Conservation (phyloP, 768 basidiomycete species). For the Sporobolomyces pararoseus region DNA sequence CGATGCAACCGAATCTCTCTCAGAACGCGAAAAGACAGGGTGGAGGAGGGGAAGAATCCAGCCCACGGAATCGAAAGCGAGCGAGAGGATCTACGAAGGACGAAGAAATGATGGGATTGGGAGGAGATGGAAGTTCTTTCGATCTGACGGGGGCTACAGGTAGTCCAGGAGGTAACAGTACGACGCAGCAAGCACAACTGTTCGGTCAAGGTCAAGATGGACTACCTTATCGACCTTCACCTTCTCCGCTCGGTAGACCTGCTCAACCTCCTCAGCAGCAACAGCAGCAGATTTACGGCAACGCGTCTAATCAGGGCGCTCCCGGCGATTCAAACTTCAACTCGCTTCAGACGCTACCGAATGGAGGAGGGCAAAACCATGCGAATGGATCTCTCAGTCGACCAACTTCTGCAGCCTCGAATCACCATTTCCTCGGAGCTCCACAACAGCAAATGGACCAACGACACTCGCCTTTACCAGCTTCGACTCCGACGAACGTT, state of each 20-base stretch:
- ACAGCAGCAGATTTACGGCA: conserved; percentile 9
- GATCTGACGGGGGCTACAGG: background rate
- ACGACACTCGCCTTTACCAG: conserved; percentile 8
- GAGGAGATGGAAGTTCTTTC: background rate
- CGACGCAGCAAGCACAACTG: background rate
- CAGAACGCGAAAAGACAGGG: conserved; percentile 26
- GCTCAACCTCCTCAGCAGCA: conserved; percentile 8
- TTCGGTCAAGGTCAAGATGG: conserved; percentile 22
- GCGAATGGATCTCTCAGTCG: conserved; percentile 31
- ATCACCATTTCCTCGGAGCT: conserved; percentile 31
- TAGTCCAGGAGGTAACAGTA: conserved; percentile 16
- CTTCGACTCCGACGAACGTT: conserved; percentile 3
- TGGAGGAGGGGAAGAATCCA: conserved; percentile 22
- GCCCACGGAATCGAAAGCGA: conserved; percentile 31
- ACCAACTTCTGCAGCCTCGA: conserved; percentile 33
- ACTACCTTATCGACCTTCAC: conserved; percentile 23
- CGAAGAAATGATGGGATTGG: conserved; percentile 20
- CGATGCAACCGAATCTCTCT: conserved; percentile 15
- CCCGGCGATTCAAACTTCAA: conserved; percentile 4
- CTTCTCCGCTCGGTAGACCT: conserved; percentile 17
- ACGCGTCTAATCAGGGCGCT: background rate
- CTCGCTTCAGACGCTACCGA: background rate
- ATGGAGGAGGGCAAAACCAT: background rate
- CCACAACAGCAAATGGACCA: background rate
- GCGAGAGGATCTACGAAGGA: conserved; percentile 21